A percentile compares a stretch with the other conserved stretches of the same genome.
phyloP scores from a whole-genome alignment of 2,329 filamentous ascomycete species.

The Dothistroma pini region DNA sequence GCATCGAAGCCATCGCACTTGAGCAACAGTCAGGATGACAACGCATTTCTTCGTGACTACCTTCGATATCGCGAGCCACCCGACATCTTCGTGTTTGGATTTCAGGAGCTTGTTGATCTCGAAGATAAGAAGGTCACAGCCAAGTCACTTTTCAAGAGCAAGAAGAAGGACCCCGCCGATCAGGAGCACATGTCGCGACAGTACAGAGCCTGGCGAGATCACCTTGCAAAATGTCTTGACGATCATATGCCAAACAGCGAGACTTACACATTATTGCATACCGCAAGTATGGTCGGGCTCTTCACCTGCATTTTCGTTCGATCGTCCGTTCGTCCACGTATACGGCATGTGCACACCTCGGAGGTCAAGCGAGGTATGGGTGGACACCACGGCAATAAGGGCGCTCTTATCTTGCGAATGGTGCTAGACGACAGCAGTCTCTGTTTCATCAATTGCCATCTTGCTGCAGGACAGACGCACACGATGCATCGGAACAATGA shows the following conservation, averaged over 20 bases:
- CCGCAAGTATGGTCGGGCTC: conserved; percentile 83
- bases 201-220: conserved; percentile 94
- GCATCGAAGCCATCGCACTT: conserved; percentile 88
- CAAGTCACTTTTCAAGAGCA: conserved; percentile 79
- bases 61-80: conserved; percentile 73
- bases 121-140: conserved; percentile 97
- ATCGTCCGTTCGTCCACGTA: conserved; percentile 68
- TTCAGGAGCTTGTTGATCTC: conserved; percentile 96
- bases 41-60: conserved; percentile 74
- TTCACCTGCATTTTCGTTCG: conserved; percentile 97
- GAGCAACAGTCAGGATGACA: conserved; percentile 65
- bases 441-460: conserved; percentile 96
- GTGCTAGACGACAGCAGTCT: conserved; percentile 88
- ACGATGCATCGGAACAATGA: conserved; percentile 91
- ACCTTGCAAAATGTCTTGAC: conserved; percentile 75
- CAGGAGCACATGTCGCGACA: conserved; percentile 94
- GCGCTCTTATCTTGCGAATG: conserved; percentile 87
- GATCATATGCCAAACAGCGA: conserved; percentile 74
- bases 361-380: conserved; percentile 97
- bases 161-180: conserved; percentile 79
- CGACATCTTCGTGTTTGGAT: conserved; percentile 91
- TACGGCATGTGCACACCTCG: conserved; percentile 71
- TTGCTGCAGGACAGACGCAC: conserved; percentile 88
- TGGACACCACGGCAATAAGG: conserved; percentile 93
- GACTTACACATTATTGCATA: conserved; percentile 81